A percentile compares a stretch with the other conserved stretches of the same genome.
Evolutionary conservation across 2,329 filamentous ascomycete species (phyloP).

Genomic region (Dissoconium aciculare): DNA sequence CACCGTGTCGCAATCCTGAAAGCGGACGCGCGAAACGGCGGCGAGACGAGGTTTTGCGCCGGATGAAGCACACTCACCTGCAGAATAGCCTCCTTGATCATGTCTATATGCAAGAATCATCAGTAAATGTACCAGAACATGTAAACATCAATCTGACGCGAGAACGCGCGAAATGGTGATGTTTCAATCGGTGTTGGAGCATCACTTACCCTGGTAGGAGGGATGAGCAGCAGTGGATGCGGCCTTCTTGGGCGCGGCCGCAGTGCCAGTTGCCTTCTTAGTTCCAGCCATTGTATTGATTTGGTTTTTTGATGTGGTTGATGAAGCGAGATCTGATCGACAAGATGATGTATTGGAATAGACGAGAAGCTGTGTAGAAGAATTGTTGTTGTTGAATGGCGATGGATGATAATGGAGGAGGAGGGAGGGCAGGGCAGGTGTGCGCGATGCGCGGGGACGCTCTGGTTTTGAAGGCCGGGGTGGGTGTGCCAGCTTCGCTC

Average conservation of each 20-base stretch:
- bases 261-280: constrained; percentile 11
- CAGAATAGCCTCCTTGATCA: constrained; percentile 59
- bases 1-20: background rate
- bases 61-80: constrained; percentile 46
- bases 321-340: no score
- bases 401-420: no score
- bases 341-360: no score
- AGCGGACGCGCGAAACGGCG: background rate
- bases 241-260: constrained; percentile 44
- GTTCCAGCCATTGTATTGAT: constrained; percentile 12
- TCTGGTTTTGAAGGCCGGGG: background rate
- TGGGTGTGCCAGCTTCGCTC: no score
- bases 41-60: background rate
- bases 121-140: no score
- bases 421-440: background rate
- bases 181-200: no score
- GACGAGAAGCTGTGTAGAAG: no score
- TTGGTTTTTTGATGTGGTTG: background rate
- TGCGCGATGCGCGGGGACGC: background rate
- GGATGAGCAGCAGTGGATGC: constrained; percentile 41
- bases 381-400: no score
- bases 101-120: constrained; percentile 41
- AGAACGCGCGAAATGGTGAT: constrained; percentile 19
- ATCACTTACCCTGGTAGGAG: constrained; percentile 50
- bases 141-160: constrained; percentile 30